Evolutionary conservation across 2,329 filamentous ascomycete genomes (phyloP).

Genomic region (Xylaria sp.): DNA sequence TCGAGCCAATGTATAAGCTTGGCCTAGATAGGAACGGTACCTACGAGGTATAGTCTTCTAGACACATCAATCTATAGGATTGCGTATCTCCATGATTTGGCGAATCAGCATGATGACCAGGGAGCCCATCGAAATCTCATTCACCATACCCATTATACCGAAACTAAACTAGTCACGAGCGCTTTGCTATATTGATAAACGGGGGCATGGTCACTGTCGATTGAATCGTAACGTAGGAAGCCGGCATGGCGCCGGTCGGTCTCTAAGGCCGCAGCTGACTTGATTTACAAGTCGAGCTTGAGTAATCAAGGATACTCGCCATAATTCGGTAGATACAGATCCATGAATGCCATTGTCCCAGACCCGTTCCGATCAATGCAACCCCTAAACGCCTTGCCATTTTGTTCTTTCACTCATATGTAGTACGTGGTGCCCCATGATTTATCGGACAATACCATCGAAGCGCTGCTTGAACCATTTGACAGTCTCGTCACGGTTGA

Average conservation of each 20-base stretch:
- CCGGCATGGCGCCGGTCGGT: conserved; percentile 77
- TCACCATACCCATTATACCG: neutral
- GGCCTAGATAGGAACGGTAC: neutral
- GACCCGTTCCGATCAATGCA: conserved; percentile 55
- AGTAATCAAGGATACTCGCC: conserved; percentile 59
- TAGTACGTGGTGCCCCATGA: conserved; percentile 38
- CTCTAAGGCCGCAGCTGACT: conserved; percentile 77
- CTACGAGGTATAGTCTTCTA: neutral
- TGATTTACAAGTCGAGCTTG: conserved; percentile 65
- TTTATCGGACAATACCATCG: conserved; percentile 99
- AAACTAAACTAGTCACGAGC: conserved; percentile 18
- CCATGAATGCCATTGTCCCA: conserved; percentile 55
- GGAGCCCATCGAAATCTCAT: neutral
- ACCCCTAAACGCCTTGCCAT: conserved; percentile 53
- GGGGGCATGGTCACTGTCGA: conserved; percentile 42
- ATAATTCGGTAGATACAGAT: conserved; percentile 56
- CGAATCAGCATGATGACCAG: neutral
- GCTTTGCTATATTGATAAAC: conserved; percentile 16
- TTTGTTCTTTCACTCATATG: conserved; percentile 41
- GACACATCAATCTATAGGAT: neutral
- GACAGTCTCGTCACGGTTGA: conserved; percentile 94
- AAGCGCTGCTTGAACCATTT: conserved; percentile 95
- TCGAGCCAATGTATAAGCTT: no score
- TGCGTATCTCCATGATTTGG: neutral
- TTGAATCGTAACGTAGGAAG: conserved; percentile 53